Conservation (phyloP, 2,329 filamentous ascomycete species). For the Aureobasidium melanogenum region DNA sequence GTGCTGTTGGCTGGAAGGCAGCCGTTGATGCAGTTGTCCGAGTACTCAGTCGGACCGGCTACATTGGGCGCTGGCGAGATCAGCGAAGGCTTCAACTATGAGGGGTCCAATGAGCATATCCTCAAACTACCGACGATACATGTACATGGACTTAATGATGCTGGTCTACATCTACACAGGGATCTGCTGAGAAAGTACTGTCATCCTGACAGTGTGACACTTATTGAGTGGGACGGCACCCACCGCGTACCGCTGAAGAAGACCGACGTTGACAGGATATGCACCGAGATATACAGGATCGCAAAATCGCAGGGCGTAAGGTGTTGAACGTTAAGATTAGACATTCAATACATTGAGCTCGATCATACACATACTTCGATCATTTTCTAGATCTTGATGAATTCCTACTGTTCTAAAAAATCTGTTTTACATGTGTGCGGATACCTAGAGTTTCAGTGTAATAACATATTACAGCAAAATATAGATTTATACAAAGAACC, state of each 20-base stretch:
- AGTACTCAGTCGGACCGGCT: slow-evolving; percentile 27
- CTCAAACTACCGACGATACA: slow-evolving; percentile 55
- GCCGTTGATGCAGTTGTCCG: slow-evolving; percentile 48
- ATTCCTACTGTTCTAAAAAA: neutral
- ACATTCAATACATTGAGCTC: neutral
- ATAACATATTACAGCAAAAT: neutral
- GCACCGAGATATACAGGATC: slow-evolving; percentile 43
- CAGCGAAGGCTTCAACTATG: slow-evolving; percentile 35
- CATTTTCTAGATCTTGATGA: neutral
- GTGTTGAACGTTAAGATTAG: slow-evolving; percentile 1
- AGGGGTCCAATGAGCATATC: slow-evolving; percentile 38
- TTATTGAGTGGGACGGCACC: slow-evolving; percentile 66
- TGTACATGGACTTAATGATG: slow-evolving; percentile 56
- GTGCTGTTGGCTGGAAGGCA: slow-evolving; percentile 54
- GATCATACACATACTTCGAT: neutral
- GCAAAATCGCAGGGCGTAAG: slow-evolving; percentile 41
- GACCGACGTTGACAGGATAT: slow-evolving; percentile 52
- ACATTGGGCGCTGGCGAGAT: slow-evolving; percentile 35
- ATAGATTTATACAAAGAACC: neutral
- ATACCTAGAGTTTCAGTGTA: neutral
- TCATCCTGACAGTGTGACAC: slow-evolving; percentile 40
- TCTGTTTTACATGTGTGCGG: neutral
- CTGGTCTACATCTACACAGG: slow-evolving; percentile 51
- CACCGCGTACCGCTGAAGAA: slow-evolving; percentile 64
- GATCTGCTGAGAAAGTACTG: slow-evolving; percentile 52